These are phyloP conservation scores for Orychophragmus violaceus DNA, from an alignment of 345 rosid genomes.

Conservation along the genomic window DNA sequence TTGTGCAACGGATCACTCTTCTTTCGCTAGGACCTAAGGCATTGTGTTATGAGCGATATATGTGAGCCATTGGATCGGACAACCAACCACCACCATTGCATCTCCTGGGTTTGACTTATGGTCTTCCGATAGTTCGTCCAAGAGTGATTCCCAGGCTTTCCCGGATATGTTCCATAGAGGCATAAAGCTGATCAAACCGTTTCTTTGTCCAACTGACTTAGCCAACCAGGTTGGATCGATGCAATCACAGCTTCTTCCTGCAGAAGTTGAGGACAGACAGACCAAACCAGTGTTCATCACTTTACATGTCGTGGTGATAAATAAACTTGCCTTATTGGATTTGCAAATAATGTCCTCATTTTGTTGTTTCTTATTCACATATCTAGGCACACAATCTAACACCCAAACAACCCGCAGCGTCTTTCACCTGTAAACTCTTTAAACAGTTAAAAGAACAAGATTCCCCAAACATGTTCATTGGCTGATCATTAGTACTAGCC, in stretches of 20 bases:
- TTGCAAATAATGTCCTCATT: slow-evolving; percentile 35
- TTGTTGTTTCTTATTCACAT: slow-evolving; percentile 53
- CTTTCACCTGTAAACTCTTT: slow-evolving; percentile 58
- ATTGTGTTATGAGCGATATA: no score
- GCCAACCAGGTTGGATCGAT: slow-evolving; percentile 36
- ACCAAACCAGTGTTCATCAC: neutral
- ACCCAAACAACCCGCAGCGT: slow-evolving; percentile 89
- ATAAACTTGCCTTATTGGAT: slow-evolving; percentile 49
- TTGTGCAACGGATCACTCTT: no score
- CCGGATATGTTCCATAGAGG: slow-evolving; percentile 56
- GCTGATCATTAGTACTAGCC: neutral
- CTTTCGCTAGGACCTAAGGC: no score
- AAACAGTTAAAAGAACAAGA: slow-evolving; percentile 7
- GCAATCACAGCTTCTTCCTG: slow-evolving; percentile 38
- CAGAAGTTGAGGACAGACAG: neutral
- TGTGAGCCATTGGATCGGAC: no score
- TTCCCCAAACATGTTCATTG: neutral
- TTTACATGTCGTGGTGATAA: neutral
- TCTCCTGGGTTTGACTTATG: slow-evolving; percentile 42
- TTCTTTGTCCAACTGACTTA: slow-evolving; percentile 44
- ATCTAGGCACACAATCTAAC: slow-evolving; percentile 74
- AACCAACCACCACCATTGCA: no score
- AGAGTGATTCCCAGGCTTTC: slow-evolving; percentile 54
- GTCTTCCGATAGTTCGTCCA: slow-evolving; percentile 42
- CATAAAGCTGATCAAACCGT: slow-evolving; percentile 33